These are phyloP conservation scores for Xerocomus brunneocitrinus DNA, from an alignment of 768 basidiomycete species.

Conservation along the genomic window DNA sequence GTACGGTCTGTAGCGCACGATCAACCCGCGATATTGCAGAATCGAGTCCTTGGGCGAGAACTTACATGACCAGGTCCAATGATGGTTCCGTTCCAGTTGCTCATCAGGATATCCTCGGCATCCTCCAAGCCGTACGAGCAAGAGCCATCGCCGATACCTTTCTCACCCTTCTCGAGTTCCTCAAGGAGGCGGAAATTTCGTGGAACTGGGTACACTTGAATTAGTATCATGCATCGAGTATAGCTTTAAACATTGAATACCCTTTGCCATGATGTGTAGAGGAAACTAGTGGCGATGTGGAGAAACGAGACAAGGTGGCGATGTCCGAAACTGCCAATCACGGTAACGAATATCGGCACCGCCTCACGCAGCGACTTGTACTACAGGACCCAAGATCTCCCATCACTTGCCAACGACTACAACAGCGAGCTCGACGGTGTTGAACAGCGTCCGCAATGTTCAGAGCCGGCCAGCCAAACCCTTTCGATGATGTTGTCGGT, in stretches of 20 bases:
- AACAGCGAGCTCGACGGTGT: conserved; percentile 7
- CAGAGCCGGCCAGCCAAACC: conserved; percentile 58
- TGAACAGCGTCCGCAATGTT: conserved; percentile 49
- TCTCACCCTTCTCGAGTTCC: conserved; percentile 99
- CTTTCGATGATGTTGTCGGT: conserved; percentile 93
- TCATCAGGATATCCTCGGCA: conserved; percentile 95
- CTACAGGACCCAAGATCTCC: background rate
- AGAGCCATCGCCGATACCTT: conserved; percentile 96
- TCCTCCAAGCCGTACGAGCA: conserved; percentile 97
- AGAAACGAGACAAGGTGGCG: background rate
- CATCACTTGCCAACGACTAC: conserved; percentile 8
- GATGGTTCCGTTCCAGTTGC: conserved; percentile 98
- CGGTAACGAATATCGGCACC: conserved; percentile 20
- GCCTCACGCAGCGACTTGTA: conserved; percentile 27
- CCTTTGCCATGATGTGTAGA: conserved; percentile 44
- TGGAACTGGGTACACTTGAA: conserved; percentile 60
- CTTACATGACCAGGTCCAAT: conserved; percentile 96
- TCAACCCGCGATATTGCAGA: conserved; percentile 13
- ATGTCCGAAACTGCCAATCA: conserved; percentile 9
- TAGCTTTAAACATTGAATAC: conserved; percentile 30
- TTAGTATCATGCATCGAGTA: background rate
- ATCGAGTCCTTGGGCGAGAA: conserved; percentile 12
- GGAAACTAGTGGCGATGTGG: conserved; percentile 2
- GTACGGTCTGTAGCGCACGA: conserved; percentile 64
- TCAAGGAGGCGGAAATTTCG: conserved; percentile 95